Percentiles rank a stretch among this genome's conserved stretches.
Conservation (phyloP, 1,284 basidiomycete genomes). For the Marasmius sp. region DNA sequence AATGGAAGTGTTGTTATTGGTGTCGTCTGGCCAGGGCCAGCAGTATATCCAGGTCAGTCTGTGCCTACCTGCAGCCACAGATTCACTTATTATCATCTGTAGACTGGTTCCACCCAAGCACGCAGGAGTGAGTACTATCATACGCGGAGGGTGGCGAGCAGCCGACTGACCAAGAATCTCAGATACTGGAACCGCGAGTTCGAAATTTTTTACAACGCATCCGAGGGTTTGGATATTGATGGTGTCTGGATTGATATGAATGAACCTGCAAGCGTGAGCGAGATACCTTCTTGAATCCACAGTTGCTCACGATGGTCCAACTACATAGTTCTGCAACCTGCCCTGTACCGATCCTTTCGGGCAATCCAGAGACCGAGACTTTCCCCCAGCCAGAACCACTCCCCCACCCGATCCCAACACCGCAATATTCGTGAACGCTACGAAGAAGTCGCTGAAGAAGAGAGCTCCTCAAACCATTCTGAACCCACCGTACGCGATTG, state of each 20-base stretch:
- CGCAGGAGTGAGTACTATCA: conserved; percentile 39
- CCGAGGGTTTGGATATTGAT: conserved; percentile 62
- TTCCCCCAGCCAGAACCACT: conserved; percentile 54
- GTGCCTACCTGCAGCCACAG: background rate
- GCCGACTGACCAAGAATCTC: background rate
- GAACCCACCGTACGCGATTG: conserved; percentile 57
- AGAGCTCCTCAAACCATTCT: conserved; percentile 39
- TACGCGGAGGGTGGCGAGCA: background rate
- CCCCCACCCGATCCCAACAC: conserved; percentile 50
- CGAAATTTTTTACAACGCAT: conserved; percentile 53
- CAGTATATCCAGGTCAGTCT: conserved; percentile 56
- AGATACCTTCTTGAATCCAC: no score
- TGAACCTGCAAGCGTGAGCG: conserved; percentile 58
- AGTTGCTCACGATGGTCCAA: no score
- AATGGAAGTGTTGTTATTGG: conserved; percentile 63
- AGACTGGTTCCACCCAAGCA: conserved; percentile 69
- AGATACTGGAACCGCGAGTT: conserved; percentile 72
- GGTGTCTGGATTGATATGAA: conserved; percentile 78
- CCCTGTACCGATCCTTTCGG: conserved; percentile 59
- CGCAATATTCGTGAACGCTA: conserved; percentile 46
- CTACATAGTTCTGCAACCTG: conserved; percentile 54
- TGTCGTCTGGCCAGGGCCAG: conserved; percentile 73
- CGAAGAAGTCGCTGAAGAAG: conserved; percentile 3
- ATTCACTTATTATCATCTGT: conserved; percentile 3
- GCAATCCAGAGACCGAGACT: conserved; percentile 47